Evolutionary conservation across 2,329 filamentous ascomycete genomes (phyloP), one percentile per base, ranked within the genome.

Genomic region (Aspergillus texensis): DNA sequence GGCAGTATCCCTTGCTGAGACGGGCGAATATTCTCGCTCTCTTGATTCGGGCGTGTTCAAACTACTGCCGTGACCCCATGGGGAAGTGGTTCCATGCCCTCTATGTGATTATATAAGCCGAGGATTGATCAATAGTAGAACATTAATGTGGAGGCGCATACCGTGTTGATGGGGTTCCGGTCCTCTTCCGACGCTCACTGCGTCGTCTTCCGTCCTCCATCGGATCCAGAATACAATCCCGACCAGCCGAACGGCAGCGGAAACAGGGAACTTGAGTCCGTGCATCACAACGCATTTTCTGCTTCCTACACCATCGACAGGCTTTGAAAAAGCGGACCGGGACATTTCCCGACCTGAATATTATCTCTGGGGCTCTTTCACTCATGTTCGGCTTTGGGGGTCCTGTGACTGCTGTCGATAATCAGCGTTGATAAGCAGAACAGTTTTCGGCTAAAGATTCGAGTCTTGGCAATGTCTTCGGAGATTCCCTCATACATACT

Each of bases 211-310:
- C 68, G 34, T 71, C 68, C 34, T 74, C 71, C 24, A 77, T 73
- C 6, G 75, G 70, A 62, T 77, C 75, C 6, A 77, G 39, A 21
- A 77, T 70, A 57, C 75, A 77, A 45, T 77, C 75, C 14, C 73
- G 72, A 24, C 75, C 75, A 11, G 71, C 68, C 9, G 73, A 68
- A 8, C 71, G 72, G 62, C 75, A 77, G 30, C 75, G 74, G 46
- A 73, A 74, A 57, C 75, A 77, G n/a, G 75, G 75, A 45, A 76
- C 68, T 59, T 74, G 75, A 19, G 68, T 72, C 34, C 74, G 74
- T 34, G 75, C 75, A 67, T 77, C 75, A 50, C 75, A 77, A 41
- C 75, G 73, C 71, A 77, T 75, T 58, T 77, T 77, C 60, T 75
- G 74, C 64, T 73, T 67, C 32, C 73, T 69, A 67, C 75, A 77